A percentile compares a stretch with the other conserved stretches of the same genome.
These are phyloP conservation scores for Cercospora brassicicola DNA, from an alignment of 2,329 filamentous ascomycete genomes.

Conservation along the genomic window DNA sequence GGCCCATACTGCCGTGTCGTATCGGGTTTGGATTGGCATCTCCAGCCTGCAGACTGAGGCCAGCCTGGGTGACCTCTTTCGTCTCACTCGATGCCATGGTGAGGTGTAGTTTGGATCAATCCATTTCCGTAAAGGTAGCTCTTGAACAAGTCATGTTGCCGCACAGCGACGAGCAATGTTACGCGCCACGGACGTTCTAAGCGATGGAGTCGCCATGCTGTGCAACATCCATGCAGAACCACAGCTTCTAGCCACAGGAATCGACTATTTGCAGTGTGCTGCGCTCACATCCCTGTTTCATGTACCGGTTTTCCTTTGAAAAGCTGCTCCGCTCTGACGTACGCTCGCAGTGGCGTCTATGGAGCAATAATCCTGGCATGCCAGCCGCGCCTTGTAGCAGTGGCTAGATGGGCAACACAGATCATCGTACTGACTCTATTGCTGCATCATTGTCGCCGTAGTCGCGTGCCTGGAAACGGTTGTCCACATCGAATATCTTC, in stretches of 20 bases:
- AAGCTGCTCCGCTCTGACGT: constrained; percentile 15
- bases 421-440: background rate
- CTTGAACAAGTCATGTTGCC: background rate
- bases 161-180: background rate
- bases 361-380: constrained; percentile 10
- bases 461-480: constrained; percentile 3
- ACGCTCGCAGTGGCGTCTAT: constrained; percentile 5
- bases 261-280: constrained; percentile 7
- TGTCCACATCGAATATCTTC: background rate
- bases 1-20: constrained; percentile 49
- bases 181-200: constrained; percentile 3
- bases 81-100: constrained; percentile 13
- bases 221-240: constrained; percentile 11
- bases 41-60: constrained; percentile 46
- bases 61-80: constrained; percentile 37
- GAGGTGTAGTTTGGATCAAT: background rate
- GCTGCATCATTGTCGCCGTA: constrained; percentile 4
- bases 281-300: constrained; percentile 12
- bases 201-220: constrained; percentile 11
- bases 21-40: constrained; percentile 42
- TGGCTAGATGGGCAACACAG: background rate
- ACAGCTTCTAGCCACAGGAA: constrained; percentile 13
- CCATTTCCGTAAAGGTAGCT: background rate
- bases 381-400: background rate
- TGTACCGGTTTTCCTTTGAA: constrained; percentile 12